Evolutionary conservation across 139 green algal species (phyloP), one percentile per base, ranked within the genome.

Genomic region (Chlorella sp.): DNA sequence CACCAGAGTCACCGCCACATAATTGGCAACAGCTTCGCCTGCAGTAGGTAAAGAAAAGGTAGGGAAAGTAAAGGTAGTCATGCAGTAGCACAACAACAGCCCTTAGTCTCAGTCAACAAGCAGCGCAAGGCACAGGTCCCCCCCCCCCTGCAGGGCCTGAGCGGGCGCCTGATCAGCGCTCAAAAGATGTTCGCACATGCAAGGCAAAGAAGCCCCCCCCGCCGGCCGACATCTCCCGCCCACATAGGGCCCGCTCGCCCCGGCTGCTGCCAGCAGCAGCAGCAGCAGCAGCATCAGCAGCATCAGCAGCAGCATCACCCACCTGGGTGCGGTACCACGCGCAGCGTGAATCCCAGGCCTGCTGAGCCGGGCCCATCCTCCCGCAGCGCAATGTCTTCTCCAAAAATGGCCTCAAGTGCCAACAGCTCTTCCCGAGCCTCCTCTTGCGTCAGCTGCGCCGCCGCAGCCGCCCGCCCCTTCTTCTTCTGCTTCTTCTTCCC

Each of bases 261-360:
- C 15, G 71, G 3, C 32, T 15, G 3, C 30, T 21, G 71, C 68
- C n/a, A 30, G 68, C 18, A 11, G 68, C 3, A 73, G 60, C 60
- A 68, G 15, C 14, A 68, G 15, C 18, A 18, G 15, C 60, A 68
- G 60, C 60, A 68, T 18, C 15, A n/a, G 18, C 60, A 68, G 60
- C 60, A 24, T 5, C 66, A 7, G 66, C 15, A 26, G 26, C 9
- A 26, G 24, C 68, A 40, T 5, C 48, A 19, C 75, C 18, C 81
- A 26, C 92, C 93, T 3, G 93, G 94, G 90, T 97, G 92, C 5
- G 96, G 96, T 64, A 96, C 88, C 18, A 97, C 88, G 0, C 69
- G 53, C 32, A 98, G 81, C 26, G 68, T 81, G 66, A 97, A 97
- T 22, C 94, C 94, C 32, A 88, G 66, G 2, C 4, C 37, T 4